phyloP scores from a whole-genome alignment of 495 filamentous ascomycete species.

The Hypomontagnella monticulosa region DNA sequence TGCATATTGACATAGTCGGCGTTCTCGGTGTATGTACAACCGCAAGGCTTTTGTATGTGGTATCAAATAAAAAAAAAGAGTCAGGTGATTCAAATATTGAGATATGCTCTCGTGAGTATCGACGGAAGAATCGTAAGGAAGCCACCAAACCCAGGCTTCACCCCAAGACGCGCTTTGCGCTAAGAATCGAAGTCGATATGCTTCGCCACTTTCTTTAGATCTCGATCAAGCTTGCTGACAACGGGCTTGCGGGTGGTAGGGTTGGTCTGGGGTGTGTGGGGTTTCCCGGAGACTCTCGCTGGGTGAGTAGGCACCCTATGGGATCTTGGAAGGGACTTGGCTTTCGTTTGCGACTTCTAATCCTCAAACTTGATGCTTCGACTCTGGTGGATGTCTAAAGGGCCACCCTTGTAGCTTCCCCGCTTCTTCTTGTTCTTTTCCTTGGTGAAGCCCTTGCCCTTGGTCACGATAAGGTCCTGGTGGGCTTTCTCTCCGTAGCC shows the following conservation, averaged over 20 bases:
- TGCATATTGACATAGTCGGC: neutral
- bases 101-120: neutral
- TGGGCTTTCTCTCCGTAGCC: slow-evolving; percentile 90
- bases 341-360: slow-evolving; percentile 51
- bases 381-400: slow-evolving; percentile 76
- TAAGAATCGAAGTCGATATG: slow-evolving; percentile 3
- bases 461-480: slow-evolving; percentile 86
- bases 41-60: neutral
- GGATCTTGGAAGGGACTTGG: neutral
- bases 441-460: slow-evolving; percentile 98
- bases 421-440: slow-evolving; percentile 98
- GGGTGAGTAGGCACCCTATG: neutral
- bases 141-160: neutral
- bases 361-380: slow-evolving; percentile 90
- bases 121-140: neutral
- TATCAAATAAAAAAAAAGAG: slow-evolving; percentile 11
- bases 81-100: neutral
- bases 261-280: neutral
- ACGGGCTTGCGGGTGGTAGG: neutral
- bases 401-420: slow-evolving; percentile 86
- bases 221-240: neutral
- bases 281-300: neutral
- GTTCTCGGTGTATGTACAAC: neutral
- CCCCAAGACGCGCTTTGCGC: neutral
- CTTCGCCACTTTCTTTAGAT: slow-evolving; percentile 2